Conservation (phyloP, 2,329 filamentous ascomycete species). For the Neonectria punicea region DNA sequence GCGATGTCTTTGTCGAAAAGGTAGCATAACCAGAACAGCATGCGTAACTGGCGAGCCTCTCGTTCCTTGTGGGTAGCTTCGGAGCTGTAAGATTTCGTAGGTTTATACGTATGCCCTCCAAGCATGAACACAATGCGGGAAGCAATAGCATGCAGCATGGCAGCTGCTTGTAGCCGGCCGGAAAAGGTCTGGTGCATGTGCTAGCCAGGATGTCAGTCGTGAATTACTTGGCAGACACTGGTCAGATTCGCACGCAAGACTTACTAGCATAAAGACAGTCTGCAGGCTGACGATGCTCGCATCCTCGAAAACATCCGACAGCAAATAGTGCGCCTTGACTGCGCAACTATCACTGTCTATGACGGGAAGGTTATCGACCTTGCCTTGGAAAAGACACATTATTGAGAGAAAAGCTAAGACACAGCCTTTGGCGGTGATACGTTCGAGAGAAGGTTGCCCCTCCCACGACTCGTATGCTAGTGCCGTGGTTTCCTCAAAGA, state of each 20-base stretch:
- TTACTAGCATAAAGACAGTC: conserved; percentile 59
- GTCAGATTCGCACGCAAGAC: conserved; percentile 27
- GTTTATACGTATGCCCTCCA: conserved; percentile 54
- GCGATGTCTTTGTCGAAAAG: conserved; percentile 66
- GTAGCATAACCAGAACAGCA: conserved; percentile 66
- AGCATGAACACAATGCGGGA: conserved; percentile 61
- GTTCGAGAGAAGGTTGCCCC: conserved; percentile 34
- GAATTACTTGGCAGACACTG: background rate
- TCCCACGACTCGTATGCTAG: conserved; percentile 53
- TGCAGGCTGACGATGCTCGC: conserved; percentile 56
- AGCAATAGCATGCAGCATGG: conserved; percentile 56
- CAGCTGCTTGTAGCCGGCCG: conserved; percentile 58
- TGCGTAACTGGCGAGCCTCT: conserved; percentile 48
- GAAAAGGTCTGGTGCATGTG: conserved; percentile 55
- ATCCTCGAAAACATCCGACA: conserved; percentile 56
- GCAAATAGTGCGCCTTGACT: conserved; percentile 53
- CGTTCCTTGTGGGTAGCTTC: conserved; percentile 38
- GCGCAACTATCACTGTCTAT: conserved; percentile 55
- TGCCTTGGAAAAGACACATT: conserved; percentile 34
- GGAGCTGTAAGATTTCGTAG: conserved; percentile 16
- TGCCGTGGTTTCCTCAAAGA: conserved; percentile 58
- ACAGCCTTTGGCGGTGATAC: conserved; percentile 55
- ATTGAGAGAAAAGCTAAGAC: conserved; percentile 60
- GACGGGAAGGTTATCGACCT: conserved; percentile 21
- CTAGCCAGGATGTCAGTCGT: conserved; percentile 35